Evolutionary conservation across 2,329 filamentous ascomycete species (phyloP).

Genomic region (Alternaria gaisen): DNA sequence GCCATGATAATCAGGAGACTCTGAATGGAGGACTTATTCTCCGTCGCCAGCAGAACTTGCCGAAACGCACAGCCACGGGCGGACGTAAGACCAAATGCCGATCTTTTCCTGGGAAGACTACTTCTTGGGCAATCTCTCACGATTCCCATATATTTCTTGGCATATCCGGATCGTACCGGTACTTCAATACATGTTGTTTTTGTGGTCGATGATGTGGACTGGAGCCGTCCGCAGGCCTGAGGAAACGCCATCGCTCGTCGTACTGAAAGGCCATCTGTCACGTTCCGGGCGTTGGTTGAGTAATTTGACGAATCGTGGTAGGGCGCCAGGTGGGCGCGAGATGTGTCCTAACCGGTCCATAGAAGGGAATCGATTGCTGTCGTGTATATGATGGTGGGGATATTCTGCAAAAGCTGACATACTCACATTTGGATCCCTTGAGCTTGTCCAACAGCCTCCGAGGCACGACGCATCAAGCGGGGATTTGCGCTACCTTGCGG

Average conservation of each 20-base stretch:
- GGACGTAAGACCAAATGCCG: constrained; percentile 20
- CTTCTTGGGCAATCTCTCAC: constrained; percentile 17
- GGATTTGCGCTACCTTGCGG: constrained; percentile 34
- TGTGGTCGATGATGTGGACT: background rate
- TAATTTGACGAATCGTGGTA: background rate
- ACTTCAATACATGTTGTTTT: background rate
- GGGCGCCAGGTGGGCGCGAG: background rate
- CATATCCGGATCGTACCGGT: constrained; percentile 22
- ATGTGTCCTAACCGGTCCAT: constrained; percentile 6
- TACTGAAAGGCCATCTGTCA: background rate
- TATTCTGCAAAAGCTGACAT: constrained; percentile 5
- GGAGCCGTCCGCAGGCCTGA: background rate
- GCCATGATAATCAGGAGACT: constrained; percentile 1
- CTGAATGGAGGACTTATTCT: constrained; percentile 5
- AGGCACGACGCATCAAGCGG: constrained; percentile 45
- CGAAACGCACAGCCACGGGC: constrained; percentile 8
- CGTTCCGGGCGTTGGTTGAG: background rate
- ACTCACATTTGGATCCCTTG: constrained; percentile 43
- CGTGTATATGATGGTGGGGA: constrained; percentile 5
- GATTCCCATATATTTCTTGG: constrained; percentile 32
- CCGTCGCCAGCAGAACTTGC: constrained; percentile 4
- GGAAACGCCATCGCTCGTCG: background rate
- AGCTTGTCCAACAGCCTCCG: constrained; percentile 43
- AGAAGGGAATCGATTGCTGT: constrained; percentile 3
- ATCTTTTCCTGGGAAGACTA: constrained; percentile 28